Base-by-base conservation (phyloP, 108 stramenopile genomes). In the Discostella pseudostelligera region DNA sequence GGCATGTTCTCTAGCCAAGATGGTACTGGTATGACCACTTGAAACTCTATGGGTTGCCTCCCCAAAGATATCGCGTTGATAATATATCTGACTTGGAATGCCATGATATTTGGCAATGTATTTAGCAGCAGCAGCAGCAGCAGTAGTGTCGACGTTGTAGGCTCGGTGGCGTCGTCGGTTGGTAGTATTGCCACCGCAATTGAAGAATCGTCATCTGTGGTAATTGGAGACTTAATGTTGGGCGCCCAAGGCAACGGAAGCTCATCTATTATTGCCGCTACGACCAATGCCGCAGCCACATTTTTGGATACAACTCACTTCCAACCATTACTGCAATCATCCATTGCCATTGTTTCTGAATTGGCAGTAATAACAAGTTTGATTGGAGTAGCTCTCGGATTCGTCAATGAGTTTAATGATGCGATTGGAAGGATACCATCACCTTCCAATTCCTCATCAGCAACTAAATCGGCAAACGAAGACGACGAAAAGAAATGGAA, bases 81-180 rank as follows among this genome's bases (percentile, higher is more conserved):
- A 25, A 88, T 96, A 84, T 96, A 93, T 60, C 28, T 93, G 42
- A 83, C 72, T 22, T 96, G 92, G 90, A 96, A 96, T 66, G 86
- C 83, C 6, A 80, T 93, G 8, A 74, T 90, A 19, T 66, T 92
- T 44, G 92, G 92, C 19, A 88, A 83, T 37, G 74, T 78, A 0
- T 35, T 75, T 22, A 71, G 71, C 9, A 39, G 59, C 9, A 16
- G 32, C 32, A 25, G 32, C 20, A 71, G 71, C 9, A 39, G 59
- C 9, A 16, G 32, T 12, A 25, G 32, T 25, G 32, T 5, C 1
- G 53, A 13, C 0, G 28, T 28, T 1, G 32, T 13, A 13, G 28
- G 4, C 32, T 5, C 32, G n/a, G 11, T 1, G 8, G 53, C 29
- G 1, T 25, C 51, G 2, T 25, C 25, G 28, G 28, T 26, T 20